Evolutionary conservation across 2,329 filamentous ascomycete species (phyloP).

Genomic region (Drechslerella dactyloides): DNA sequence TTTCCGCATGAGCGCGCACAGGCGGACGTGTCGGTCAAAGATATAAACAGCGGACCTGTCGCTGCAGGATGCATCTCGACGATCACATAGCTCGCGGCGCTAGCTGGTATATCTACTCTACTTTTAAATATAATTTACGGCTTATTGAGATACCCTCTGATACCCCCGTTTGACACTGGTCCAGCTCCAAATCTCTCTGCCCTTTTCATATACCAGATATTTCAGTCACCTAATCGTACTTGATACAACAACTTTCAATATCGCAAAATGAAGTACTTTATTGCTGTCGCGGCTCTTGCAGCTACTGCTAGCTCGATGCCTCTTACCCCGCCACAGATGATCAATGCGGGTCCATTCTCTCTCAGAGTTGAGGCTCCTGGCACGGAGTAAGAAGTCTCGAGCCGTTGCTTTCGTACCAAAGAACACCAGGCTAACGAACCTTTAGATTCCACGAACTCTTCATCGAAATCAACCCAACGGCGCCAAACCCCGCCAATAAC

Average conservation of each 20-base stretch:
- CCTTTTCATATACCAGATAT: too few species aligned
- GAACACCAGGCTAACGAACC: background rate
- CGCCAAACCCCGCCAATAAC: conserved; percentile 19
- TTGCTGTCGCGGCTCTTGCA: conserved; percentile 24
- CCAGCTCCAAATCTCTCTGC: too few species aligned
- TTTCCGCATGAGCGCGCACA: too few species aligned
- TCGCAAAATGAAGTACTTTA: conserved; percentile 38
- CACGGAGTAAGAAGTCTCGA: conserved; percentile 20
- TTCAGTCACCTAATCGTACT: background rate
- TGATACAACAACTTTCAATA: background rate
- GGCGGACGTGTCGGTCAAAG: too few species aligned
- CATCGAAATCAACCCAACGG: conserved; percentile 22
- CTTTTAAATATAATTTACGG: too few species aligned
- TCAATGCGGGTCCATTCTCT: conserved; percentile 45
- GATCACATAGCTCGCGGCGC: too few species aligned
- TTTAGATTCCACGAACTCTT: conserved; percentile 20
- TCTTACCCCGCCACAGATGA: conserved; percentile 14
- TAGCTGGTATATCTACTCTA: too few species aligned
- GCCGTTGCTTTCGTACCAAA: too few species aligned
- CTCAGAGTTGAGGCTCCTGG: conserved; percentile 35
- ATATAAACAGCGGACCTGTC: too few species aligned
- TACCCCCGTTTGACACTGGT: too few species aligned
- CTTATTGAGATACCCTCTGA: too few species aligned
- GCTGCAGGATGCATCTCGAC: too few species aligned
- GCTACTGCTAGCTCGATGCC: conserved; percentile 33